These are phyloP conservation scores for Phialophora tarda DNA, from an alignment of 2,329 filamentous ascomycete genomes.

Conservation along the genomic window DNA sequence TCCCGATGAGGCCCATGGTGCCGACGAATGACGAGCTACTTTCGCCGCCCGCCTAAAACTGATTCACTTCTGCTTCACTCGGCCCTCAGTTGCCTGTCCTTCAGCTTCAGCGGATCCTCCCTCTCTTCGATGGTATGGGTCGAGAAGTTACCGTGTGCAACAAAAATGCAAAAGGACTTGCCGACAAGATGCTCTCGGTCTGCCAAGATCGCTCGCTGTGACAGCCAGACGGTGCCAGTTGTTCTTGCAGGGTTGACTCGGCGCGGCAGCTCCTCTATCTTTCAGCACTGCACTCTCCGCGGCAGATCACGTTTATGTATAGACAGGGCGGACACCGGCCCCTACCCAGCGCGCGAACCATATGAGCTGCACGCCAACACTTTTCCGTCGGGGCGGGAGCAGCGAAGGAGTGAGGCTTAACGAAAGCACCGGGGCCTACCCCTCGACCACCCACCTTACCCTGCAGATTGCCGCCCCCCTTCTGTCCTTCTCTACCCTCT, in stretches of 20 bases:
- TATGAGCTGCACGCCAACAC: neutral
- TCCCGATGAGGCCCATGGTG: conserved; percentile 21
- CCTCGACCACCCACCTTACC: neutral
- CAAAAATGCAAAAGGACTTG: neutral
- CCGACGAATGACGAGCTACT: conserved; percentile 5
- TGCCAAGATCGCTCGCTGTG: neutral
- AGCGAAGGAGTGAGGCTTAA: neutral
- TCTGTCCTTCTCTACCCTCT: neutral
- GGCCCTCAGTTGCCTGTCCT: too few species aligned
- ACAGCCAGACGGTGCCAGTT: neutral
- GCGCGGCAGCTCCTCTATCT: neutral
- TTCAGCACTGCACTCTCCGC: neutral
- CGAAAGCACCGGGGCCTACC: neutral
- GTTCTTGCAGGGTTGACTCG: neutral
- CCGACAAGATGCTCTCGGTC: neutral
- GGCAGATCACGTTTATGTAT: neutral
- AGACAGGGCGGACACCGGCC: neutral
- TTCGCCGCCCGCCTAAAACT: neutral
- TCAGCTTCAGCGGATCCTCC: neutral
- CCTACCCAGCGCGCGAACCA: neutral
- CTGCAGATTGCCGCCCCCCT: neutral
- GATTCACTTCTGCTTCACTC: neutral
- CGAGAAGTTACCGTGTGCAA: neutral
- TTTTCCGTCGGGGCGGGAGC: neutral
- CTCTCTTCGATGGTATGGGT: neutral